phyloP scores from a whole-genome alignment of 106 monocot species.

The Allium fistulosum region DNA sequence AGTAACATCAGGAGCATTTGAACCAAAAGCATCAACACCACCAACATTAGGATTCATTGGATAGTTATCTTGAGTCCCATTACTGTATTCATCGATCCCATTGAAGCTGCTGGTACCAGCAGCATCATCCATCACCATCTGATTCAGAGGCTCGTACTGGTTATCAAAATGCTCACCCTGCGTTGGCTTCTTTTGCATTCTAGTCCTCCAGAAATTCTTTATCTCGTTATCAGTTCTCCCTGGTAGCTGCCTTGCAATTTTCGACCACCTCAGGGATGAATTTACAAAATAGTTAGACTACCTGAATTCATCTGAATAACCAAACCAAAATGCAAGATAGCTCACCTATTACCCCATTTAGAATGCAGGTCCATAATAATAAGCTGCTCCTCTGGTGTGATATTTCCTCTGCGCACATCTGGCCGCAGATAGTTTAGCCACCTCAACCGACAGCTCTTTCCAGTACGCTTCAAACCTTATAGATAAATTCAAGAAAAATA shows the following conservation, averaged over 20 bases:
- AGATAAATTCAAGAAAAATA: background rate
- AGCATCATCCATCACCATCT: conserved; percentile 11
- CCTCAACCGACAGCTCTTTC: conserved; percentile 86
- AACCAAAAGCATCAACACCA: background rate
- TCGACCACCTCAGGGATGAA: conserved; percentile 24
- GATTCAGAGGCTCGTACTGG: conserved; percentile 6
- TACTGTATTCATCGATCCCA: conserved; percentile 3
- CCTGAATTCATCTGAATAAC: background rate
- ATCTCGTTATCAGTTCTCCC: conserved; percentile 83
- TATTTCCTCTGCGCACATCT: conserved; percentile 77
- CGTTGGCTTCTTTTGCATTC: conserved; percentile 64
- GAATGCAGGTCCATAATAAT: conserved; percentile 84
- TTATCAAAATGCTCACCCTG: conserved; percentile 12
- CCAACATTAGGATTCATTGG: background rate
- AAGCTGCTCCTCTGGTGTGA: conserved; percentile 79
- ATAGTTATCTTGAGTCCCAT: conserved; percentile 3
- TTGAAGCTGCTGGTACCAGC: conserved; percentile 22
- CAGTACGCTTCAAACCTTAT: conserved; percentile 76
- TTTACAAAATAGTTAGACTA: too few species aligned
- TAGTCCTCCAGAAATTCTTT: conserved; percentile 76
- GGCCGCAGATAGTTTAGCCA: conserved; percentile 90
- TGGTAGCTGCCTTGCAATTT: conserved; percentile 56
- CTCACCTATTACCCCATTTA: conserved; percentile 91
- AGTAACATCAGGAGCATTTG: background rate
- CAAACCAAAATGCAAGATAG: background rate